Conservation (phyloP, 805 yeast species). For the Pachysolen tannophilus region DNA sequence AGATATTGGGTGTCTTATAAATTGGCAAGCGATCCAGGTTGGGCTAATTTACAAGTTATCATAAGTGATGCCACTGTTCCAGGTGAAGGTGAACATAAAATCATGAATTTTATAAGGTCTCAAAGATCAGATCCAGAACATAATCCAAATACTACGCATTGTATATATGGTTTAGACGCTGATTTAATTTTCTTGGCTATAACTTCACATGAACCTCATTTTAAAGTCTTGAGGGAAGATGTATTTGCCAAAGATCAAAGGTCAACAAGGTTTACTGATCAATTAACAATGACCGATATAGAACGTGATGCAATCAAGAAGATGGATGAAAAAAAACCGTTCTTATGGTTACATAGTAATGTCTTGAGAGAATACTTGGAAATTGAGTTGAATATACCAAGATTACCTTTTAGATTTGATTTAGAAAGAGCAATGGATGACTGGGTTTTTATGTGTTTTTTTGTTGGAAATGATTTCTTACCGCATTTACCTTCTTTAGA, state of each 20-base stretch:
- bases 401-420: conserved; percentile 69
- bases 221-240: conserved; percentile 88
- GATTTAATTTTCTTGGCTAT: conserved; percentile 92
- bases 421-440: conserved; percentile 95
- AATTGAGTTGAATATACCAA: conserved; percentile 68
- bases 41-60: conserved; percentile 84
- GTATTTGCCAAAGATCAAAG: conserved; percentile 77
- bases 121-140: conserved; percentile 84
- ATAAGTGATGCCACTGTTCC: conserved; percentile 96
- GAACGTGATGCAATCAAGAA: conserved; percentile 35
- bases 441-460: conserved; percentile 98
- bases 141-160: conserved; percentile 90
- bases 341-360: conserved; percentile 87
- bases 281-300: conserved; percentile 52
- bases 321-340: conserved; percentile 62
- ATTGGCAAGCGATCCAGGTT: conserved; percentile 82
- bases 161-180: conserved; percentile 96
- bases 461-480: conserved; percentile 95
- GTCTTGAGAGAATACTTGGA: conserved; percentile 83
- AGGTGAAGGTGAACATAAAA: conserved; percentile 99
- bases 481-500: conserved; percentile 95
- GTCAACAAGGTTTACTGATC: conserved; percentile 38
- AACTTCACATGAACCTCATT: conserved; percentile 98
- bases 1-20: conserved; percentile 92
- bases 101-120: conserved; percentile 90